These are phyloP conservation scores for Blastobotrys indianensis DNA, from an alignment of 1,139 yeast species.

Conservation along the genomic window DNA sequence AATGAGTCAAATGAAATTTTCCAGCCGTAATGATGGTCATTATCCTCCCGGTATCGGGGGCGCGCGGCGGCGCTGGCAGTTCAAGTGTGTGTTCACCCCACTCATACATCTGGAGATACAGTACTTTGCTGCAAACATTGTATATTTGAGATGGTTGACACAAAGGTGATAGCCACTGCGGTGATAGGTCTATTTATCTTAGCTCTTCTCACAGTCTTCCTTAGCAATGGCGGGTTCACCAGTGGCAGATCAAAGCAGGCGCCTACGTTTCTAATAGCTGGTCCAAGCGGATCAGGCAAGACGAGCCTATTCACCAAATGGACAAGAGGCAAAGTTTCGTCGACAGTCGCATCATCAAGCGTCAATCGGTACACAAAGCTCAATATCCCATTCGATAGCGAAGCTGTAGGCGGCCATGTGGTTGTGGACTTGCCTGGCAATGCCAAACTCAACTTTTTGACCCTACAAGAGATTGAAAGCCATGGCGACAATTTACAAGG, in stretches of 20 bases:
- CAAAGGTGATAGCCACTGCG: slow-evolving; percentile 7
- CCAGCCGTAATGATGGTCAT: no score
- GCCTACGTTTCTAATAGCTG: slow-evolving; percentile 65
- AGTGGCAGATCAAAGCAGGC: slow-evolving; percentile 28
- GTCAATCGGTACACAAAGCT: slow-evolving; percentile 37
- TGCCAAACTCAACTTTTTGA: slow-evolving; percentile 50
- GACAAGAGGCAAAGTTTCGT: slow-evolving; percentile 27
- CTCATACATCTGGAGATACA: no score
- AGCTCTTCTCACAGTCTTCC: slow-evolving; percentile 12
- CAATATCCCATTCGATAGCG: slow-evolving; percentile 34
- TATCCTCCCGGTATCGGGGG: not conserved
- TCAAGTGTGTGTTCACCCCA: no score
- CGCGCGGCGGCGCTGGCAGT: not conserved
- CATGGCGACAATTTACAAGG: slow-evolving; percentile 42
- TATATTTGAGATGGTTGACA: not conserved
- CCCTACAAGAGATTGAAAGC: slow-evolving; percentile 19
- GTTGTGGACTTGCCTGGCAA: slow-evolving; percentile 86
- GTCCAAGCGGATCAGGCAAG: slow-evolving; percentile 71
- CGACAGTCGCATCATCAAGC: slow-evolving; percentile 43
- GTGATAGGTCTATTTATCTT: slow-evolving; percentile 17
- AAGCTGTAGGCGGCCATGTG: slow-evolving; percentile 31
- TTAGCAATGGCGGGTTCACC: slow-evolving; percentile 12
- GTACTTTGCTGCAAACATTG: no score
- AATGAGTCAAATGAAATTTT: slow-evolving; percentile 6
- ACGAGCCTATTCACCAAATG: slow-evolving; percentile 52